Evolutionary conservation across 257 asterid species (phyloP), one percentile per base, ranked within the genome.

Genomic region (Solanum pimpinellifolium): DNA sequence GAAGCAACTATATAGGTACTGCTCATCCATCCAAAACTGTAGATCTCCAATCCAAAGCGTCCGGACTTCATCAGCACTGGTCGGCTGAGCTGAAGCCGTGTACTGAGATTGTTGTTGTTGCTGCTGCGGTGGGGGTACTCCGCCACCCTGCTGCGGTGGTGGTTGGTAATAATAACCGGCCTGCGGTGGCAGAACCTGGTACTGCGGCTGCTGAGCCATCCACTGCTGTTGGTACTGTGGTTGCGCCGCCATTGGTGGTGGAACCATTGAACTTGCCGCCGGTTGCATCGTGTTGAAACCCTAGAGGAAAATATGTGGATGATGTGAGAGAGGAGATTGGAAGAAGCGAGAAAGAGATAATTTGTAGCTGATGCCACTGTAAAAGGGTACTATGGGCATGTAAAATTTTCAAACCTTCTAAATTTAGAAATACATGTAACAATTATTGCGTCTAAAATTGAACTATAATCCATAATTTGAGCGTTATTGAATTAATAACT

Each of bases 21-120:
- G 92, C 89, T 95, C 98, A 77, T 95, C 98, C 98, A 95, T 95
- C 97, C 97, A 95, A 89, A 87, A 92, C 95, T 94, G 98, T 83
- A 95, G 94, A 86, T 95, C 98, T 33, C 98, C 98, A 90, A 95
- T 93, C 98, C 98, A 95, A 11, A 95, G 95, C 23, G 96, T 89
- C 52, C 95, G 92, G 84, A 94, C 74, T 90, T 95, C 98, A 18
- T 91, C 93, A 18, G 95, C 81, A 66, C 90, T 92, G 13, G 86
- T 92, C 33, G 85, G 80, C 11, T 80, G 92, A 27, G 56, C 88
- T 11, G 87, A 74, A 0, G 90, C 88, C 11, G 90, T 85, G 75
- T 93, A 92, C 75, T 88, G 95, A 87, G 86, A 27, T 29, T 75
- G 94, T 14, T 85, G 90, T 86, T 88, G 94, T 68, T 88, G 89